Conservation (phyloP, 768 basidiomycete species). For the Filobasidium floriforme region DNA sequence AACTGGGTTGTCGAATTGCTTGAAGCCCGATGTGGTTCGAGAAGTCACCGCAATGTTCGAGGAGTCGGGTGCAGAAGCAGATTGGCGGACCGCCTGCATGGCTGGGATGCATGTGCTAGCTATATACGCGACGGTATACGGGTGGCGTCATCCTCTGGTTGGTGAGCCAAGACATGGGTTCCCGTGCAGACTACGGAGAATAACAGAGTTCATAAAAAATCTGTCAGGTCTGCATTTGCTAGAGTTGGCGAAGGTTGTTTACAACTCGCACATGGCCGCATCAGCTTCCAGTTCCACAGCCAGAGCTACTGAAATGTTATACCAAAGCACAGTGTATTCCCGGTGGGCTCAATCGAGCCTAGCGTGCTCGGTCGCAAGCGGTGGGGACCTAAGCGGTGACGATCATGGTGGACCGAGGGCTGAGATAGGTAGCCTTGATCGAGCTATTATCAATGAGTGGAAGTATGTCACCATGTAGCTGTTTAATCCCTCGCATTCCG, state of each 20-base stretch:
- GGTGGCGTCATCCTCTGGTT: conserved; percentile 22
- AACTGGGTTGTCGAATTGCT: conserved; percentile 5
- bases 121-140: conserved; percentile 20
- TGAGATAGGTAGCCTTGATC: not conserved
- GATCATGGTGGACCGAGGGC: conserved; percentile 1
- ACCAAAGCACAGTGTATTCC: conserved; percentile 14
- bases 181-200: too few relatives aligned
- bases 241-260: conserved; percentile 17
- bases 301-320: conserved; percentile 4
- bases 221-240: conserved; percentile 19
- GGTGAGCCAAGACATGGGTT: conserved; percentile 12
- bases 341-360: conserved; percentile 16
- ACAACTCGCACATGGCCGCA: conserved; percentile 9
- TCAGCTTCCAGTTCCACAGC: not conserved
- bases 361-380: not conserved
- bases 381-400: not conserved
- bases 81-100: conserved; percentile 15
- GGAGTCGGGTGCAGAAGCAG: conserved; percentile 1
- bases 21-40: conserved; percentile 18
- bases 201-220: too few relatives aligned
- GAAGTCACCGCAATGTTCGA: conserved; percentile 20
- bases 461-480: not conserved
- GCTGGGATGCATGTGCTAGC: conserved; percentile 18
- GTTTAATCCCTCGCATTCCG: too few relatives aligned
- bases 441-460: not conserved